Conservation (phyloP, 805 yeast genomes). For the Teunomyces lycoperdinae region DNA sequence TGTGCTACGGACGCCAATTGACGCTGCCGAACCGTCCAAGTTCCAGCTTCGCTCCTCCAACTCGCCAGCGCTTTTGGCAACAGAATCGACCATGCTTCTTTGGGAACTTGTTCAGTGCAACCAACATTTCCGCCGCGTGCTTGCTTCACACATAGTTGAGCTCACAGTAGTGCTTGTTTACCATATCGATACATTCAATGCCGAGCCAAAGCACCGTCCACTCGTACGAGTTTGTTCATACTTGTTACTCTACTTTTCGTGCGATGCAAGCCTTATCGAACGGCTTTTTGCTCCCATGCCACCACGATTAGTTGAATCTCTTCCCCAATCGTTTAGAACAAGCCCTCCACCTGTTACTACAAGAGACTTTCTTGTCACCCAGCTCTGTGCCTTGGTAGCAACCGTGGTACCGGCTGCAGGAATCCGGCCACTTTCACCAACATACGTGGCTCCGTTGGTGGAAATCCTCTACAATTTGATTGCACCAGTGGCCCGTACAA, state of each 20-base stretch:
- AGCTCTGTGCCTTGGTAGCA: slow-evolving; percentile 46
- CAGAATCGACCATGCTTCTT: slow-evolving; percentile 58
- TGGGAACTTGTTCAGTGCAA: slow-evolving; percentile 84
- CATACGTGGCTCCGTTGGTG: slow-evolving; percentile 42
- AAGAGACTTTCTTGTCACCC: slow-evolving; percentile 61
- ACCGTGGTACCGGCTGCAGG: slow-evolving; percentile 12
- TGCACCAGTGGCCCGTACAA: slow-evolving; percentile 34
- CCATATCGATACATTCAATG: slow-evolving; percentile 50
- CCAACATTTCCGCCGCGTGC: slow-evolving; percentile 43
- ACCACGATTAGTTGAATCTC: slow-evolving; percentile 39
- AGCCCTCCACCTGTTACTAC: slow-evolving; percentile 46
- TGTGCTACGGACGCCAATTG: slow-evolving; percentile 45
- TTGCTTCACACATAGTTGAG: slow-evolving; percentile 47
- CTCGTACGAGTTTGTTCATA: slow-evolving; percentile 51
- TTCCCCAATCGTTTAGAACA: slow-evolving; percentile 55
- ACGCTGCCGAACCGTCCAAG: slow-evolving; percentile 2
- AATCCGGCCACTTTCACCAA: slow-evolving; percentile 24
- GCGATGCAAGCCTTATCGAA: slow-evolving; percentile 33
- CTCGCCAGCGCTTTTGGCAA: slow-evolving; percentile 44
- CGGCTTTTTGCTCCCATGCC: slow-evolving; percentile 47
- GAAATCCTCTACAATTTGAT: slow-evolving; percentile 64
- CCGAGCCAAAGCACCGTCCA: slow-evolving; percentile 30
- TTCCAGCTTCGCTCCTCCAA: slow-evolving; percentile 10
- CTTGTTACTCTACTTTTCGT: slow-evolving; percentile 49
- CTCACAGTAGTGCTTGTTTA: slow-evolving; percentile 53